Conservation (phyloP, 768 basidiomycete species). For the Psilocybe cubensis region DNA sequence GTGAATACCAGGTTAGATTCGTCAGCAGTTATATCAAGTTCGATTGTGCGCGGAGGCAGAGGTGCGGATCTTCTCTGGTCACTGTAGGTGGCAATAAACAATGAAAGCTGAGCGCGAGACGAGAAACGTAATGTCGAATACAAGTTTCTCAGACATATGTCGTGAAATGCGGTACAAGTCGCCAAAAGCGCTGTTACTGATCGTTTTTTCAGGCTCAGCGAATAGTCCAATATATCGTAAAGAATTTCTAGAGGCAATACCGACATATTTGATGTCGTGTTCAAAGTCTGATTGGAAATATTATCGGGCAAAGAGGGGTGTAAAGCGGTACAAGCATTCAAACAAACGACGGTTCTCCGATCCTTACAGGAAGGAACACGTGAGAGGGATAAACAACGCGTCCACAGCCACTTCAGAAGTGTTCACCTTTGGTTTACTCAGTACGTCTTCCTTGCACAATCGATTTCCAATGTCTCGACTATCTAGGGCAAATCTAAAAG, state of each 20-base stretch:
- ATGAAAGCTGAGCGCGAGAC: conserved; percentile 19
- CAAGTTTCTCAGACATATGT: conserved; percentile 16
- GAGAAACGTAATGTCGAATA: conserved; percentile 25
- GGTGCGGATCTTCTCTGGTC: conserved; percentile 5
- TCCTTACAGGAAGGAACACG: neutral
- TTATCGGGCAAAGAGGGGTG: too few relatives aligned
- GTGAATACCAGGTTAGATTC: conserved; percentile 18
- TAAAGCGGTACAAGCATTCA: too few relatives aligned
- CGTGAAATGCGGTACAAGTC: conserved; percentile 18
- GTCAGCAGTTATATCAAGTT: conserved; percentile 19
- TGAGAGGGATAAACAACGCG: neutral
- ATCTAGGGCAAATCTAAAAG: conserved; percentile 55
- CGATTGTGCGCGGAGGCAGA: conserved; percentile 18
- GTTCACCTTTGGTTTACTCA: too few relatives aligned
- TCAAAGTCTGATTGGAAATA: too few relatives aligned
- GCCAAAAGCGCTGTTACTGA: conserved; percentile 15
- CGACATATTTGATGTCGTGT: neutral
- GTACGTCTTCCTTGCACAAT: neutral
- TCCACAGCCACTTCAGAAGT: too few relatives aligned
- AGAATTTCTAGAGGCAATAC: conserved; percentile 21
- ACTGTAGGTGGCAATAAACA: conserved; percentile 20
- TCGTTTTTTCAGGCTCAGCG: neutral
- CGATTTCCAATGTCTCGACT: conserved; percentile 47
- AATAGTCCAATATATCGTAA: conserved; percentile 17
- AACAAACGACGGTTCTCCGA: too few relatives aligned